Conservation (phyloP, 768 basidiomycete genomes). For the Russula earlei region DNA sequence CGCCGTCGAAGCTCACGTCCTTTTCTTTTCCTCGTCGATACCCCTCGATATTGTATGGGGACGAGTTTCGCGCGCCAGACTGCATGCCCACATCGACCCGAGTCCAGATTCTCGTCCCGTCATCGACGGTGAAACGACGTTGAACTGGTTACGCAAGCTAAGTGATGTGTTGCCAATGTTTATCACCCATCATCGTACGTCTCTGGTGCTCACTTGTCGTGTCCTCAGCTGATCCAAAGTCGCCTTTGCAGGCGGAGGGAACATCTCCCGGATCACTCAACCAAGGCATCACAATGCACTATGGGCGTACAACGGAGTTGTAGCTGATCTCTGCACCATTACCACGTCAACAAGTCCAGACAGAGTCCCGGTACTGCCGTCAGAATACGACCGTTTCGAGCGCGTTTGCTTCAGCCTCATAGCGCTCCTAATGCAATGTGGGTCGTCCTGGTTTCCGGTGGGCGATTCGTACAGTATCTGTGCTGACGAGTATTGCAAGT, state of each 20-base stretch:
- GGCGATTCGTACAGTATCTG: too few relatives aligned
- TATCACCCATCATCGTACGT: slow-evolving; percentile 6
- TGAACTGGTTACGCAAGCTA: neutral
- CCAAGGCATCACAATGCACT: neutral
- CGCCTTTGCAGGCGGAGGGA: neutral
- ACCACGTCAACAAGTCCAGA: fast-evolving
- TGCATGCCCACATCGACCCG: neutral
- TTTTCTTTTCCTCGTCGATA: neutral
- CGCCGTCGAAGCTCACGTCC: neutral
- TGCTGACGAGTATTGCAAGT: neutral
- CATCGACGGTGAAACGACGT: neutral
- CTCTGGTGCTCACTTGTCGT: neutral
- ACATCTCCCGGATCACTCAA: neutral
- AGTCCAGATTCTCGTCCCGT: neutral
- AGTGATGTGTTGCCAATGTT: neutral
- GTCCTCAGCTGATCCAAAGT: neutral
- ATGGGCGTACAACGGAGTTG: neutral
- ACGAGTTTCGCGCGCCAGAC: too few relatives aligned
- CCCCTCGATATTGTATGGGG: neutral
- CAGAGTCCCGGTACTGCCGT: neutral
- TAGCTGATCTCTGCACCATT: neutral
- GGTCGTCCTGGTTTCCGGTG: neutral
- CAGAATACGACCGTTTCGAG: neutral
- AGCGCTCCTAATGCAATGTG: slow-evolving; percentile 8
- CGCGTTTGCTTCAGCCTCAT: slow-evolving; percentile 1